These are phyloP conservation scores for Euryodendron excelsum DNA, from an alignment of 148 eudicot genomes.

Conservation along the genomic window DNA sequence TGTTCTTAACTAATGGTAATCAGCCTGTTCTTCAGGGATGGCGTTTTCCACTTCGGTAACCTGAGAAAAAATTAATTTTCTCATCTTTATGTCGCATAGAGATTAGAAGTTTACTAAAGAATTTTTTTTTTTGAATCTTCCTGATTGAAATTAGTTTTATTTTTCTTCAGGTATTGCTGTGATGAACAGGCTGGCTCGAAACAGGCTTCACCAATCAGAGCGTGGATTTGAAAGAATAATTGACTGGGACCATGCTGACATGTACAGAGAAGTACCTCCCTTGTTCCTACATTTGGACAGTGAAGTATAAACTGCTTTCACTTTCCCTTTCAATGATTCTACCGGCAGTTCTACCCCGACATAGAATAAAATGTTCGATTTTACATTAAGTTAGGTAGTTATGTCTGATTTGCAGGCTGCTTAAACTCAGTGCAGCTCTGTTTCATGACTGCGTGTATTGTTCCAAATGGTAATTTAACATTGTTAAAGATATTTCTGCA, in stretches of 20 bases:
- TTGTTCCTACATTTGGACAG: background rate
- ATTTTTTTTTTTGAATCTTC: too few relatives aligned
- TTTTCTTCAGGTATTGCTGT: slow-evolving; percentile 76
- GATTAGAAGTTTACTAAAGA: background rate
- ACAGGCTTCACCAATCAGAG: slow-evolving; percentile 57
- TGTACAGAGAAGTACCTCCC: background rate
- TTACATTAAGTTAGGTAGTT: background rate
- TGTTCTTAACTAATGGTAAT: too few relatives aligned
- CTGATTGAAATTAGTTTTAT: too few relatives aligned
- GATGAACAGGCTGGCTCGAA: slow-evolving; percentile 66
- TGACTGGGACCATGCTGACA: slow-evolving; percentile 60
- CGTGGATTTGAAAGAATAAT: slow-evolving; percentile 45
- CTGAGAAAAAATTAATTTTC: too few relatives aligned
- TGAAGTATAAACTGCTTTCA: background rate
- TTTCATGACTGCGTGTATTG: too few relatives aligned
- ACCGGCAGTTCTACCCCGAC: background rate
- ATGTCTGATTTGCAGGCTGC: background rate
- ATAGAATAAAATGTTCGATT: background rate
- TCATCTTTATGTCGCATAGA: too few relatives aligned
- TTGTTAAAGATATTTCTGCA: too few relatives aligned
- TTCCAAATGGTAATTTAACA: too few relatives aligned
- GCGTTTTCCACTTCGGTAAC: too few relatives aligned
- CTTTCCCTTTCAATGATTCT: background rate
- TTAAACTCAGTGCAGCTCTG: too few relatives aligned
- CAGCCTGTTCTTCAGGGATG: too few relatives aligned